Conservation (phyloP, 495 filamentous ascomycete species). For the Penicillium mononematosum region DNA sequence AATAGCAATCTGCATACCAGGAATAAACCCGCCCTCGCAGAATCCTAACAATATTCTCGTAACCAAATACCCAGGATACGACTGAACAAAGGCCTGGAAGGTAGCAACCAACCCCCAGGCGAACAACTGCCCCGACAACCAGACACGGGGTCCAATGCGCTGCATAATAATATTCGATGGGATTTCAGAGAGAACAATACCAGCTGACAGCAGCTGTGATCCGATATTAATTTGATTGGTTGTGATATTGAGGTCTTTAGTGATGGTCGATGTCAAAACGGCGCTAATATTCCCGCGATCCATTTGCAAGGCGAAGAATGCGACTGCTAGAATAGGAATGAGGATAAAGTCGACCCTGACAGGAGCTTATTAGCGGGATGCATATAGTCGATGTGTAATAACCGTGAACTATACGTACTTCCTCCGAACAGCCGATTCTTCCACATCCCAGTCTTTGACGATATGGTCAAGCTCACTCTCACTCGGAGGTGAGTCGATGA, state of each 20-base stretch:
- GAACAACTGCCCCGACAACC: conserved; percentile 56
- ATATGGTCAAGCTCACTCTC: conserved; percentile 26
- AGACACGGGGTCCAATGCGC: conserved; percentile 51
- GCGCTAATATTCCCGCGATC: conserved; percentile 54
- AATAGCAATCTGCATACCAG: conserved; percentile 28
- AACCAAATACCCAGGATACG: conserved; percentile 48
- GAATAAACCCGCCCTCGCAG: conserved; percentile 60
- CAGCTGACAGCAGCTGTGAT: conserved; percentile 52
- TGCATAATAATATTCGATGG: conserved; percentile 58
- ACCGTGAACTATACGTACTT: conserved; percentile 26
- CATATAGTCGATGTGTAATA: neutral
- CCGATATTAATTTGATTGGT: conserved; percentile 60
- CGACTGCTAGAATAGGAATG: conserved; percentile 52
- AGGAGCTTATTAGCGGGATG: neutral
- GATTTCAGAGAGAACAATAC: conserved; percentile 58
- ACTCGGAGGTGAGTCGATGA: conserved; percentile 14
- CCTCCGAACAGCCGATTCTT: conserved; percentile 29
- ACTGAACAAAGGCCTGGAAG: conserved; percentile 57
- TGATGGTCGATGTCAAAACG: conserved; percentile 51
- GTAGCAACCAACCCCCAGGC: conserved; percentile 60
- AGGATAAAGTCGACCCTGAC: conserved; percentile 51
- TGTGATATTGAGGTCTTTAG: conserved; percentile 51
- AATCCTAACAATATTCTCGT: conserved; percentile 57
- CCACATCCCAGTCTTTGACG: conserved; percentile 35
- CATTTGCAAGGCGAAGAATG: conserved; percentile 59